Evolutionary conservation across 768 basidiomycete species (phyloP), one percentile per base, ranked within the genome.

Genomic region (Symmetrospora coprosmae): DNA sequence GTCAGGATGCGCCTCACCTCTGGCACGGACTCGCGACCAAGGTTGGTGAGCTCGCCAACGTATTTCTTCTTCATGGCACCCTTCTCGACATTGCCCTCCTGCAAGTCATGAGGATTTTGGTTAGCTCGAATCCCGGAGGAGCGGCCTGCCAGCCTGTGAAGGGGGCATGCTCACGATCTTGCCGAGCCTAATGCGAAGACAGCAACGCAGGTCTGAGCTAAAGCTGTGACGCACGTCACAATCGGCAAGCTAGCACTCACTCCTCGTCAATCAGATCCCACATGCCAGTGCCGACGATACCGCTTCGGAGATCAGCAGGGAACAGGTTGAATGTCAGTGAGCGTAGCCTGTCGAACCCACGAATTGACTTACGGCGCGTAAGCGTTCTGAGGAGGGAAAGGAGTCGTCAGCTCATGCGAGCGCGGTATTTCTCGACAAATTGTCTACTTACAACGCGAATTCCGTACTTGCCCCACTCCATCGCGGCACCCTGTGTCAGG

Each of bases 381-480:
- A 16, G 37, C 47, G 40, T 50, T 50, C 49, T 50, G 17, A 21
- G 2, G 13, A 25, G 21, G 27, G 6, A 38, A 33, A 21, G 6
- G 48, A 39, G 38, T 39, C 38, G 14, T 39, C 19, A 13, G 19
- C 28, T 11, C 19, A n/a, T 45, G 7, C 28, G 19, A 45, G 43
- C 43, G 43, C 28, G n/a, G n/a, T 45, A 45, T 11, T 7, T n/a
- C 16, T 4, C 27, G 7, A n/a, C 7, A 8, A 31, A 50, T 21
- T n/a, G n/a, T n/a, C n/a, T n/a, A 31, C 49, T 30, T 35, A 50
- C 49, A 21, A 58, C 53, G 21, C 61, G 17, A 35, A 55, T 62
- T 4, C 61, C 52, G 27, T 62, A 55, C 41, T 56, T 35, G n/a
- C 52, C 64, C 61, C 61, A 65, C 34, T 65, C 64, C 61, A 58